Conservation (phyloP, 768 basidiomycete genomes). For the Suillus plorans region DNA sequence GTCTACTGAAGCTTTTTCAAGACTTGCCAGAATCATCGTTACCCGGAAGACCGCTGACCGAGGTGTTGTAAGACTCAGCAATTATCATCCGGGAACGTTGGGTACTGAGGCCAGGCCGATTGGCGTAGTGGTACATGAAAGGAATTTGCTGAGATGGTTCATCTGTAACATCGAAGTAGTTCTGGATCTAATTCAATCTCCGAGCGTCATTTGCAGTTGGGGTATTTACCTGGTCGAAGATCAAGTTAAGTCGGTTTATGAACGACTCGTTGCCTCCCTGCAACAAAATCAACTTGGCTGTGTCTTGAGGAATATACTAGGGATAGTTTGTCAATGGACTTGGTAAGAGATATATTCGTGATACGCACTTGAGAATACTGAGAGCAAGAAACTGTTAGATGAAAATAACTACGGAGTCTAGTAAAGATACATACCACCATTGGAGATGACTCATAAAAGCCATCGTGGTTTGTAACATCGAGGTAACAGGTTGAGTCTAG, state of each 20-base stretch:
- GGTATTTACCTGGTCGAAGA: slow-evolving; percentile 48
- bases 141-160: slow-evolving; percentile 70
- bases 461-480: slow-evolving; percentile 53
- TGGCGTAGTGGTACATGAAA: slow-evolving; percentile 70
- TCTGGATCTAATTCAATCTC: slow-evolving; percentile 27
- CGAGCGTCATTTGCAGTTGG: neutral
- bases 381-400: slow-evolving; percentile 3
- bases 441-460: slow-evolving; percentile 67
- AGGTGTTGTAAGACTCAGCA: slow-evolving; percentile 54
- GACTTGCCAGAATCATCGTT: slow-evolving; percentile 52
- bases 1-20: neutral
- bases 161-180: slow-evolving; percentile 62
- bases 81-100: slow-evolving; percentile 56
- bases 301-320: slow-evolving; percentile 67
- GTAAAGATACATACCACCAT: slow-evolving; percentile 45
- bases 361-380: slow-evolving; percentile 54
- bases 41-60: slow-evolving; percentile 56
- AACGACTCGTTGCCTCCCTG: slow-evolving; percentile 60
- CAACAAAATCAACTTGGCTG: slow-evolving; percentile 56
- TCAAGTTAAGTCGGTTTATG: slow-evolving; percentile 53
- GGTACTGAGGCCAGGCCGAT: slow-evolving; percentile 58
- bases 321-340: neutral
- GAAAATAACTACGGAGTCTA: neutral
- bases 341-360: neutral
- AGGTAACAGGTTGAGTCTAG: slow-evolving; percentile 57